phyloP scores from a whole-genome alignment of 2,329 filamentous ascomycete species.

The Aspergillus viridinutans region DNA sequence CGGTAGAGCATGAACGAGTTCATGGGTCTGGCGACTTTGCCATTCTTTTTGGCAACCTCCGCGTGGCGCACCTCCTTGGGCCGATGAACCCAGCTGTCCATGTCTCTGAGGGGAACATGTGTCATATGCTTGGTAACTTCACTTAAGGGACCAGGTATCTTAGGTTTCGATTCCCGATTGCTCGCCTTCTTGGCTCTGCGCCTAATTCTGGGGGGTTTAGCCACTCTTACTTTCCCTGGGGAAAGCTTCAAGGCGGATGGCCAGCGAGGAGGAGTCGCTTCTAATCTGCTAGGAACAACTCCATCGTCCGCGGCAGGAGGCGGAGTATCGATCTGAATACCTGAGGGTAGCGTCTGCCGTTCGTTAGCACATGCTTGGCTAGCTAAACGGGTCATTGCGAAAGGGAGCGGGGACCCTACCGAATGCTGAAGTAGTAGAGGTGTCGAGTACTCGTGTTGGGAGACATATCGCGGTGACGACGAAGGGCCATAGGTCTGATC shows the following conservation, averaged over 20 bases:
- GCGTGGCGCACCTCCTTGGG: slow-evolving; percentile 59
- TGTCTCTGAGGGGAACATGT: slow-evolving; percentile 65
- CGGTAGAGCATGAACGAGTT: slow-evolving; percentile 98
- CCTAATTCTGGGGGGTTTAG: slow-evolving; percentile 10
- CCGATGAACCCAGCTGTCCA: slow-evolving; percentile 73
- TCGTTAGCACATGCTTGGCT: background rate
- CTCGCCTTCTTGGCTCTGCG: slow-evolving; percentile 9
- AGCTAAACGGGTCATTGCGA: background rate
- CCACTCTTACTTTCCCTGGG: slow-evolving; percentile 8
- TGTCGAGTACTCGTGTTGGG: slow-evolving; percentile 14
- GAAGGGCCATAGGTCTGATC: slow-evolving; percentile 16
- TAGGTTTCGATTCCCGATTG: slow-evolving; percentile 3
- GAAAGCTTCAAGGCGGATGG: slow-evolving; percentile 13
- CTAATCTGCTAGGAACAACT: slow-evolving; percentile 5
- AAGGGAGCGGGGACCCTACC: slow-evolving; percentile 14
- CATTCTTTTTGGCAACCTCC: slow-evolving; percentile 67
- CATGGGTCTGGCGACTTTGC: slow-evolving; percentile 86
- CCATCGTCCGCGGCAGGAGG: slow-evolving; percentile 20
- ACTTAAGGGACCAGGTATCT: slow-evolving; percentile 23
- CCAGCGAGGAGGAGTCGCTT: slow-evolving; percentile 14
- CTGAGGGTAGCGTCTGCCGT: slow-evolving; percentile 15
- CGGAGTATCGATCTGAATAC: slow-evolving; percentile 21
- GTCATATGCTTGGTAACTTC: slow-evolving; percentile 31
- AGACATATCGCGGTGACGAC: slow-evolving; percentile 7
- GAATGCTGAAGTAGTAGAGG: slow-evolving; percentile 15